A percentile compares a stretch with the other conserved stretches of the same genome.
phyloP scores from a whole-genome alignment of 768 basidiomycete genomes.

The Galerina sulciceps region DNA sequence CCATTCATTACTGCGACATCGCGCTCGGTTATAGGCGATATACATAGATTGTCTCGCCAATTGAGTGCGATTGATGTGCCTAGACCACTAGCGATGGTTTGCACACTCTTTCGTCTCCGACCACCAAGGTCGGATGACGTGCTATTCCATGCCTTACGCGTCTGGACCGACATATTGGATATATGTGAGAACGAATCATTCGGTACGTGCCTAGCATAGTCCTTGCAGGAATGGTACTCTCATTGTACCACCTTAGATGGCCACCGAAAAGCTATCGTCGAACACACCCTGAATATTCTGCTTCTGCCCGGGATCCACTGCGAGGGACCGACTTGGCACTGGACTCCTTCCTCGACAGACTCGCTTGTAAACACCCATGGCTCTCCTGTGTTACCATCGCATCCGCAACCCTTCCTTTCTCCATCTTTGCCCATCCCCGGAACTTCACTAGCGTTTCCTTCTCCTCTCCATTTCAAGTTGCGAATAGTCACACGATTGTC shows the following conservation, averaged over 20 bases:
- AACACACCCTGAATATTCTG: slow-evolving; percentile 80
- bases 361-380: slow-evolving; percentile 40
- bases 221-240: background rate
- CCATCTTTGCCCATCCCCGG: slow-evolving; percentile 62
- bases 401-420: slow-evolving; percentile 35
- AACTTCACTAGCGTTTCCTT: slow-evolving; percentile 61
- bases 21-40: slow-evolving; percentile 71
- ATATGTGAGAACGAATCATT: slow-evolving; percentile 81
- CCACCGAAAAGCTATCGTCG: slow-evolving; percentile 72
- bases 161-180: slow-evolving; percentile 79
- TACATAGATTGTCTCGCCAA: slow-evolving; percentile 64
- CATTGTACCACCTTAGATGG: slow-evolving; percentile 53
- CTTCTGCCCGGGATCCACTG: slow-evolving; percentile 75
- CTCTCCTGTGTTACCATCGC: slow-evolving; percentile 30
- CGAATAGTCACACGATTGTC: slow-evolving; percentile 73
- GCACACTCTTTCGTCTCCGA: slow-evolving; percentile 54
- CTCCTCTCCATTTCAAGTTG: slow-evolving; percentile 75
- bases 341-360: slow-evolving; percentile 35
- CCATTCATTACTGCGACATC: slow-evolving; percentile 78
- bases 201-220: slow-evolving; percentile 42
- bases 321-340: slow-evolving; percentile 40
- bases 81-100: slow-evolving; percentile 64
- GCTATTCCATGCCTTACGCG: slow-evolving; percentile 66
- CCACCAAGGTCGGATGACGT: slow-evolving; percentile 39
- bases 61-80: slow-evolving; percentile 69